Evolutionary conservation across 164 flowering plant genomes (phyloP), one percentile per base, ranked within the genome.

Genomic region (Berberis vulgaris): DNA sequence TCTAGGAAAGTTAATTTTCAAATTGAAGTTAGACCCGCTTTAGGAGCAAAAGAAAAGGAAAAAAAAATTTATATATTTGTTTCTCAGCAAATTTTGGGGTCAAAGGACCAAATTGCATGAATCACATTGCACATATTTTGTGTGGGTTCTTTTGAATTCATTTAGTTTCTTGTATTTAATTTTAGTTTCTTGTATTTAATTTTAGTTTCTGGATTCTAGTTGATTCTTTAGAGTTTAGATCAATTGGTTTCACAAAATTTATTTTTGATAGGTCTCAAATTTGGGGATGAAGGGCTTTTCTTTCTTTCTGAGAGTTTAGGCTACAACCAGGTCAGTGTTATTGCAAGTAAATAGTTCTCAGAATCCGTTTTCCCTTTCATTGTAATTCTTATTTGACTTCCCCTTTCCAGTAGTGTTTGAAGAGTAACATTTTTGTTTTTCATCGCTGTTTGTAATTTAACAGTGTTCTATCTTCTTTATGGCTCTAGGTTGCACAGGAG

Each of bases 401-500:
- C 5, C 10, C 10, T 46, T 59, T 7, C 4, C 39, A 2, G 11
- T 41, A 5, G 41, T 41, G 38, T 44, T 10, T 43, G 26, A 26
- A 26, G 26, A 11, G 45, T 46, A 40, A 39, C 39, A 2, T 50
- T 12, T 52, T 39, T 45, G 7, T 4, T 42, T 46, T 43, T 43
- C 43, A 38, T 13, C 9, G 42, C 9, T 6, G 45, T 6, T 3
- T 54, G 49, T 54, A 53, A 45, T 10, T 8, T 55, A 49, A 49
- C 12, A 26, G 2, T 67, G 13, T 38, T 43, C n/a, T 45, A 8
- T 44, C 8, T 39, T 54, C 59, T 60, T 42, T 10, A 11, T 63
- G 60, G 26, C 73, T 60, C 68, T 81, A 91, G 99, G 74, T 55
- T 74, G 85, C 81, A 46, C 90, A 89, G 76, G 98, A 86, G 79